phyloP scores from a whole-genome alignment of 495 filamentous ascomycete species.

The Daldinia grandis region DNA sequence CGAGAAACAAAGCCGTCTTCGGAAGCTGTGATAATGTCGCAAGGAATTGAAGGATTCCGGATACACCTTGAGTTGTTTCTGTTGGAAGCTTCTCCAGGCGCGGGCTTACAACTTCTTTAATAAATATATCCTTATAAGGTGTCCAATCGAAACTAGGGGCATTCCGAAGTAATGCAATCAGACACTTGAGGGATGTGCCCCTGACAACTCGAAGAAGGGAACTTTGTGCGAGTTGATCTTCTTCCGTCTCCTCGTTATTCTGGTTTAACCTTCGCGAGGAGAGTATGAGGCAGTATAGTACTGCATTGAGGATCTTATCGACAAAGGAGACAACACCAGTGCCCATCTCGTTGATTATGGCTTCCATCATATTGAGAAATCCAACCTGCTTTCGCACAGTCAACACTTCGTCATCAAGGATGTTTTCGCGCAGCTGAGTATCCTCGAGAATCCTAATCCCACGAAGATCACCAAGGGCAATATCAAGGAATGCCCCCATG shows the following conservation, averaged over 20 bases:
- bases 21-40: constrained; percentile 77
- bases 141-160: constrained; percentile 73
- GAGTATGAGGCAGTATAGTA: constrained; percentile 79
- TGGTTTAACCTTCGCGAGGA: constrained; percentile 68
- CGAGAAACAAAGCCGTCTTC: constrained; percentile 72
- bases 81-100: constrained; percentile 80
- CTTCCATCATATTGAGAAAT: constrained; percentile 86
- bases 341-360: constrained; percentile 85
- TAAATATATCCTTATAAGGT: constrained; percentile 71
- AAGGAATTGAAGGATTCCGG: constrained; percentile 81
- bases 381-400: constrained; percentile 82
- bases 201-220: constrained; percentile 75
- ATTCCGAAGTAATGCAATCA: constrained; percentile 77
- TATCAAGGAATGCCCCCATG: constrained; percentile 79
- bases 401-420: constrained; percentile 63
- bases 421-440: constrained; percentile 53
- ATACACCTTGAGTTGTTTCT: constrained; percentile 89
- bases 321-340: constrained; percentile 69
- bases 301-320: constrained; percentile 70
- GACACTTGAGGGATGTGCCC: constrained; percentile 77
- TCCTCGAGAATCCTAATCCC: constrained; percentile 65
- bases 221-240: constrained; percentile 55
- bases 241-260: constrained; percentile 57
- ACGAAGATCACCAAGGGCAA: constrained; percentile 76
- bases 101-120: constrained; percentile 76